Percentiles rank a stretch among this genome's conserved stretches.
These are phyloP conservation scores for Eurotiales sp. DNA, from an alignment of 2,329 filamentous ascomycete genomes.

Conservation along the genomic window DNA sequence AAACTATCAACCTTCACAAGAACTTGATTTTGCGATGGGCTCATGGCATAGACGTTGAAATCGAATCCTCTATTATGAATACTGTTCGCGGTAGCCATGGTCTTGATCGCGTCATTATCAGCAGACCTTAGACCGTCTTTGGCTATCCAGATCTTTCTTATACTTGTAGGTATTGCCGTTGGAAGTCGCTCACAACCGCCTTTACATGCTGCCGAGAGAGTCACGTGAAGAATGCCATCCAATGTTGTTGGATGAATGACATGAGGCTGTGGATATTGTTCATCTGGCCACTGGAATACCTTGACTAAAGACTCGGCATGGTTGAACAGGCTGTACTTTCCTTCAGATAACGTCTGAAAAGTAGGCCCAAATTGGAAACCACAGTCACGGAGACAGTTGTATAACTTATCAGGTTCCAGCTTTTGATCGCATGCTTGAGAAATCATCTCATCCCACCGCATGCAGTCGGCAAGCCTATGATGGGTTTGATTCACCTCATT, in stretches of 20 bases:
- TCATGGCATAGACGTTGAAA: not conserved
- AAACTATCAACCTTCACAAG: not conserved
- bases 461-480: not conserved
- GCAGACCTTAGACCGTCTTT: not conserved
- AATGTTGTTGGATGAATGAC: slow-evolving; percentile 10
- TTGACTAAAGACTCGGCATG: slow-evolving; percentile 7
- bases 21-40: not conserved
- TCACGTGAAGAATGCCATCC: slow-evolving; percentile 7
- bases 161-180: slow-evolving; percentile 18
- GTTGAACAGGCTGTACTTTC: slow-evolving; percentile 20
- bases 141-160: not conserved
- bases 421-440: not conserved
- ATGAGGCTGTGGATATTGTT: slow-evolving; percentile 16
- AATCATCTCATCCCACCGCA: not conserved
- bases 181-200: slow-evolving; percentile 18
- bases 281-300: slow-evolving; percentile 16
- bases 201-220: slow-evolving; percentile 17
- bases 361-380: slow-evolving; percentile 23
- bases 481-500: not conserved
- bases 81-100: not conserved
- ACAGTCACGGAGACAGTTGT: slow-evolving; percentile 21
- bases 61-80: not conserved
- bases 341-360: slow-evolving; percentile 14
- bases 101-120: not conserved
- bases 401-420: slow-evolving; percentile 23